A percentile compares a stretch with the other conserved stretches of the same genome.
phyloP scores from a whole-genome alignment of 2,329 filamentous ascomycete genomes.

The Berkeleyomyces basicola region DNA sequence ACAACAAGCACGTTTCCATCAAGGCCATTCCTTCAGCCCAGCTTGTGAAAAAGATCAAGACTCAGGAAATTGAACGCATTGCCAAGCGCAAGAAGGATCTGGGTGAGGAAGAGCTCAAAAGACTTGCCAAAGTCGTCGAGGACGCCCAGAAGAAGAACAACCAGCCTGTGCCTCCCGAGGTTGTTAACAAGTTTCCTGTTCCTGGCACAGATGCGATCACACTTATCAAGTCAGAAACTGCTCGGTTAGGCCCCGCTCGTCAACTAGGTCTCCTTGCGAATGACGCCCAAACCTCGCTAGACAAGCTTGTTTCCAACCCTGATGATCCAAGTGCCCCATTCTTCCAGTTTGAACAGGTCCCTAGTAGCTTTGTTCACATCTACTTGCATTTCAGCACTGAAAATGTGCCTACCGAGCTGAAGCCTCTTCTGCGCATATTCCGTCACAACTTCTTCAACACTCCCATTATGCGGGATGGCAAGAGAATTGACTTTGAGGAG shows the following conservation, averaged over 20 bases:
- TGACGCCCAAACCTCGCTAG: conserved; percentile 56
- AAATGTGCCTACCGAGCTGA: conserved; percentile 60
- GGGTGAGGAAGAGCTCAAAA: conserved; percentile 64
- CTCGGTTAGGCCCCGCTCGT: conserved; percentile 62
- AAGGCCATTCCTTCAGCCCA: conserved; percentile 72
- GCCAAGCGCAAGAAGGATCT: conserved; percentile 63
- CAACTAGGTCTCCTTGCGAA: conserved; percentile 52
- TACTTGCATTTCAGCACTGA: conserved; percentile 66
- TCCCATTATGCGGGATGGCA: conserved; percentile 60
- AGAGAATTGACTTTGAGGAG: conserved; percentile 72
- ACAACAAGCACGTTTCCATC: conserved; percentile 75
- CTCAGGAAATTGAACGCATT: conserved; percentile 62
- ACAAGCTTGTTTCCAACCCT: conserved; percentile 35
- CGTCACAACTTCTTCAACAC: conserved; percentile 90
- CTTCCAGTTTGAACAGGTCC: conserved; percentile 91
- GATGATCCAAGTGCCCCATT: conserved; percentile 30
- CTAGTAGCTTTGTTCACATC: conserved; percentile 81
- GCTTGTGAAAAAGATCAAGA: conserved; percentile 65
- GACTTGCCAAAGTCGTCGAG: conserved; percentile 59
- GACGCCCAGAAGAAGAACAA: conserved; percentile 80
- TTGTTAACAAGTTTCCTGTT: conserved; percentile 70
- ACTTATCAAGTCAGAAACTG: conserved; percentile 79
- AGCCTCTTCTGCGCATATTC: conserved; percentile 72
- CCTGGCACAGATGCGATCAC: conserved; percentile 82
- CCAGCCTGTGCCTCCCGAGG: conserved; percentile 60